Conservation (phyloP, 179 eudicot species). For the Sideroxylon spinosum region DNA sequence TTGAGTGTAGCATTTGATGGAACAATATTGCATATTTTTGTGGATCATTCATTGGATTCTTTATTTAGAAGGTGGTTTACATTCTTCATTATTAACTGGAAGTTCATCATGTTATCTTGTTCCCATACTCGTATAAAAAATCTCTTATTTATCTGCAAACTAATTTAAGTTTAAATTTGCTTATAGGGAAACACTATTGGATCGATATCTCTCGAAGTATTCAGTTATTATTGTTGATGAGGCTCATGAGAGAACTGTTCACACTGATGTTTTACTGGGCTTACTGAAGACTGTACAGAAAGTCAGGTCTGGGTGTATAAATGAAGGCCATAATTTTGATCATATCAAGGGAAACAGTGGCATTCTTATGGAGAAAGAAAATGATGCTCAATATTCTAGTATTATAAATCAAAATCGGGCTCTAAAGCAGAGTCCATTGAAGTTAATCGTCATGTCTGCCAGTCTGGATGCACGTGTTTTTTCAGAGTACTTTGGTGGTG, state of each 20-base stretch:
- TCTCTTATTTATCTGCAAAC: neutral
- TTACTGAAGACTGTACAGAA: conserved; percentile 80
- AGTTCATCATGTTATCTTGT: neutral
- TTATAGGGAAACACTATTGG: conserved; percentile 93
- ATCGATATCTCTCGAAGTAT: conserved; percentile 78
- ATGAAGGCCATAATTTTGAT: conserved; percentile 23
- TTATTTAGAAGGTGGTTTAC: neutral
- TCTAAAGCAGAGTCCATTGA: conserved; percentile 55
- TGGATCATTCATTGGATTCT: neutral
- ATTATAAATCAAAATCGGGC: conserved; percentile 36
- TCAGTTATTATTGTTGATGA: conserved; percentile 90
- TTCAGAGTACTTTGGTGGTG: conserved; percentile 85
- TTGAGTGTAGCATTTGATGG: neutral
- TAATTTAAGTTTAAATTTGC: conserved; percentile 22
- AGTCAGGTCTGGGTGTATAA: conserved; percentile 46
- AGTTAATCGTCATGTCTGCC: conserved; percentile 92
- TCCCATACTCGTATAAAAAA: no score
- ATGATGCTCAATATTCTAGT: conserved; percentile 24
- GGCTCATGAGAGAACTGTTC: conserved; percentile 99
- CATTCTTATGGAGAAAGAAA: conserved; percentile 26
- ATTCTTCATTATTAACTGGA: neutral
- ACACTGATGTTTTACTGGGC: conserved; percentile 94
- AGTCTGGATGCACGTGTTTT: conserved; percentile 89
- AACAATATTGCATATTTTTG: neutral
- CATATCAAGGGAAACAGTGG: neutral